These are phyloP conservation scores for Capsicum baccatum DNA, from an alignment of 257 asterid species.

Conservation along the genomic window DNA sequence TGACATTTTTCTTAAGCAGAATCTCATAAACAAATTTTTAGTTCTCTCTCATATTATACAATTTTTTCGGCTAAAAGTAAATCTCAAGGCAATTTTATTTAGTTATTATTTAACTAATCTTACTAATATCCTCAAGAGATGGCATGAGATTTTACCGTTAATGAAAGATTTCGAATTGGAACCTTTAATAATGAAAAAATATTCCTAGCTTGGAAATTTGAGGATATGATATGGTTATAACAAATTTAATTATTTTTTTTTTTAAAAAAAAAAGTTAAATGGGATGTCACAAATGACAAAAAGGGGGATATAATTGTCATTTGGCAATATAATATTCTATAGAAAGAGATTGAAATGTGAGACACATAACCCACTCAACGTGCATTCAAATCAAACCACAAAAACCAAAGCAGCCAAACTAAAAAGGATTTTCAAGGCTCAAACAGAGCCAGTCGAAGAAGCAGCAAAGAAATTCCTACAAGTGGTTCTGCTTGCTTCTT, in stretches of 20 bases:
- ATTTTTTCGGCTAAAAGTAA: too few species aligned
- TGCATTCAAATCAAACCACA: constrained; percentile 28
- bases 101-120: too few species aligned
- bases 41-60: neutral
- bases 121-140: too few species aligned
- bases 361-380: constrained; percentile 23
- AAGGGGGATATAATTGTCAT: constrained; percentile 5
- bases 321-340: neutral
- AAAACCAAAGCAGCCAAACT: neutral
- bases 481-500: constrained; percentile 12
- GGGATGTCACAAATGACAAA: neutral
- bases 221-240: too few species aligned
- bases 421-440: neutral
- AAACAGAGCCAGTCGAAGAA: constrained; percentile 28
- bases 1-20: neutral
- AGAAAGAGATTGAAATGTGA: neutral
- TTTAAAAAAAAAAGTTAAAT: too few species aligned
- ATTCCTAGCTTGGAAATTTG: too few species aligned
- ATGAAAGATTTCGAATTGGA: too few species aligned
- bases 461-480: neutral
- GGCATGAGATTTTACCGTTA: too few species aligned
- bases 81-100: too few species aligned
- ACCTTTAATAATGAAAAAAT: too few species aligned
- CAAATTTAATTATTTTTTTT: too few species aligned
- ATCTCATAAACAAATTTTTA: neutral